Conservation (phyloP, 441 rosid genomes). For the Euphorbia schlechtendalii region DNA sequence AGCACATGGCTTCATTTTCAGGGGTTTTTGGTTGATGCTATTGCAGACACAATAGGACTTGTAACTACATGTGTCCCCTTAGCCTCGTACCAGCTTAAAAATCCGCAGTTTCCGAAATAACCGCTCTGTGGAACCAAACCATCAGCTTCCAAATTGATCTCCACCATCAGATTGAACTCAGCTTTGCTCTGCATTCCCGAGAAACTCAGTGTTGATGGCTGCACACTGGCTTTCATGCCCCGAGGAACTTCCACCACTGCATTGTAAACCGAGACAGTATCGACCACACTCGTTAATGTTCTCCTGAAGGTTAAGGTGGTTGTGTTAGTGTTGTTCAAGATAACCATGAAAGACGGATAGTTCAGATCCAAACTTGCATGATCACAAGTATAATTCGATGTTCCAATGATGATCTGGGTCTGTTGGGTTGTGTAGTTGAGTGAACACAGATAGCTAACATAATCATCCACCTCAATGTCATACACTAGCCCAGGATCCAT, state of each 20-base stretch:
- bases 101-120: conserved; percentile 34
- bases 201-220: conserved; percentile 27
- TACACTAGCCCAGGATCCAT: conserved; percentile 41
- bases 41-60: conserved; percentile 42
- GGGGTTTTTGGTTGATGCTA: conserved; percentile 14
- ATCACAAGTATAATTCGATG: conserved; percentile 27
- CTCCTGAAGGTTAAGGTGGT: conserved; percentile 36
- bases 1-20: too few species aligned
- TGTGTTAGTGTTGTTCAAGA: conserved; percentile 40
- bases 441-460: conserved; percentile 35
- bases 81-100: conserved; percentile 35
- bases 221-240: conserved; percentile 28
- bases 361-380: conserved; percentile 36
- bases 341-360: conserved; percentile 45
- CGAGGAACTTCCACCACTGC: conserved; percentile 25
- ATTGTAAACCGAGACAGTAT: conserved; percentile 19
- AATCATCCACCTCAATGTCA: conserved; percentile 34
- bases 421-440: conserved; percentile 35
- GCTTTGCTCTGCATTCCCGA: conserved; percentile 24
- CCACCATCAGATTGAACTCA: conserved; percentile 32
- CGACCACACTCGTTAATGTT: conserved; percentile 33
- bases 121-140: conserved; percentile 22
- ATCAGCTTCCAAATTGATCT: conserved; percentile 19
- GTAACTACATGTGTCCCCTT: conserved; percentile 33
- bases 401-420: conserved; percentile 26